Evolutionary conservation across 2,329 filamentous ascomycete species (phyloP), one percentile per base, ranked within the genome.

Genomic region (Epichloe uncinata): DNA sequence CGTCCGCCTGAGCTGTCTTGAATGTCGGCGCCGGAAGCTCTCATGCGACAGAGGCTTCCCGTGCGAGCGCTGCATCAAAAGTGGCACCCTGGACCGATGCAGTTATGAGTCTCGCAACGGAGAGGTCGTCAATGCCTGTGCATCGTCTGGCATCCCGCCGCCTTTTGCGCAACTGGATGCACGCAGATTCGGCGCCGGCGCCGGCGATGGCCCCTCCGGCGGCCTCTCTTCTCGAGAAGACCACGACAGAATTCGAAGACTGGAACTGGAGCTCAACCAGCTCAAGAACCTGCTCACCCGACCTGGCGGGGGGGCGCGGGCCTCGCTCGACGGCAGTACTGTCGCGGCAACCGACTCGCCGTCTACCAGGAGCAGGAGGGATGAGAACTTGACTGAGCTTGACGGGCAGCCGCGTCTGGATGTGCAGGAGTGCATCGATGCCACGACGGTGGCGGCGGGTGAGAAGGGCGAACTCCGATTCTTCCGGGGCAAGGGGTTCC

Each of bases 1-100:
- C 37, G 74, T 81, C 43, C 69, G 78, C 15, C 69, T 81, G 42
- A 79, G 75, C 45, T 81, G 78, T 54, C 70, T 81, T 41, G 77
- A 80, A 57, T 81, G 78, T 56, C 74, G 78, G 41, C 71, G 77
- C 49, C 70, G 78, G 50, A 81, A 81, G 66, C 68, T 81, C 37
- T 80, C 77, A 26, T 81, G 78, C 61, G 78, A 80, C 62, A 70
- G 78, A 53, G 77, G 78, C 60, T 72, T 79, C 56, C 78, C 78
- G 22, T 81, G 78, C 59, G 76, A 79, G 62, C 73, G 78, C 44
- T 81, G 78, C 62, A 71, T 80, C 62, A 80, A 79, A 64, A 79
- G 76, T 53, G 77, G 76, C 57, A 81, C 77, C 30, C 72, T 77
- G 18, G 77, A 79, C 47, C 71, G 73, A 15, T 81, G 77, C 64